Conservation (phyloP, 139 green algal genomes). For the Diplosphaera chodatii region DNA sequence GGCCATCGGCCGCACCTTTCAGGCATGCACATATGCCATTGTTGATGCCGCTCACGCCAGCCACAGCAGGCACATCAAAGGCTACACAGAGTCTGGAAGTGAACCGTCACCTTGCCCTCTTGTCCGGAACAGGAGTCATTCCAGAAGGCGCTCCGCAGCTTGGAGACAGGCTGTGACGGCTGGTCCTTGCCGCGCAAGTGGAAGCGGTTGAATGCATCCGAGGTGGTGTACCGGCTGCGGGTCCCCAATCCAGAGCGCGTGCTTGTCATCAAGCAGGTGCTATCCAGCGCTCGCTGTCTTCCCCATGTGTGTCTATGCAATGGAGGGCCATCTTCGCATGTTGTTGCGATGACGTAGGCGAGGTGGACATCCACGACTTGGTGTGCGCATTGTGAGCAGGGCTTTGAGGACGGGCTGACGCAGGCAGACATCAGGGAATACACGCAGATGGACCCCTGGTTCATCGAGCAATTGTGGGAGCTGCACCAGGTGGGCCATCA, state of each 20-base stretch:
- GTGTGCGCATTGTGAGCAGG: constrained; percentile 7
- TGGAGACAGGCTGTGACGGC: constrained; percentile 89
- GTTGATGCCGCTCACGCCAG: no score
- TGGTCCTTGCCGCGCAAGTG: constrained; percentile 73
- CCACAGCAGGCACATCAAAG: no score
- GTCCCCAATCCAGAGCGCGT: constrained; percentile 89
- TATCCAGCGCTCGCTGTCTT: neutral
- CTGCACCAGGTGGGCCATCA: constrained; percentile 26
- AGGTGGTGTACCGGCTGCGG: constrained; percentile 83
- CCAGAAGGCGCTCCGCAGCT: constrained; percentile 88
- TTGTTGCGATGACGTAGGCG: no score
- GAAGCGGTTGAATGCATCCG: constrained; percentile 63
- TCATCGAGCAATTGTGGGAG: constrained; percentile 71
- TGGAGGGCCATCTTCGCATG: no score
- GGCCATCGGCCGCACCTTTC: constrained; percentile 96
- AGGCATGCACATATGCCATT: no score
- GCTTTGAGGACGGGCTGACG: constrained; percentile 74
- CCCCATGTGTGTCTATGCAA: no score
- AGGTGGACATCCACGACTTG: neutral
- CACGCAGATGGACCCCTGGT: constrained; percentile 97
- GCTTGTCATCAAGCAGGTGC: constrained; percentile 70
- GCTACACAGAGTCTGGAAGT: no score
- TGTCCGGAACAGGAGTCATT: constrained; percentile 81
- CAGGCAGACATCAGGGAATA: constrained; percentile 75
- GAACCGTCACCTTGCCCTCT: no score